Conservation (phyloP, 2,329 filamentous ascomycete genomes). For the Colletotrichum siamense region DNA sequence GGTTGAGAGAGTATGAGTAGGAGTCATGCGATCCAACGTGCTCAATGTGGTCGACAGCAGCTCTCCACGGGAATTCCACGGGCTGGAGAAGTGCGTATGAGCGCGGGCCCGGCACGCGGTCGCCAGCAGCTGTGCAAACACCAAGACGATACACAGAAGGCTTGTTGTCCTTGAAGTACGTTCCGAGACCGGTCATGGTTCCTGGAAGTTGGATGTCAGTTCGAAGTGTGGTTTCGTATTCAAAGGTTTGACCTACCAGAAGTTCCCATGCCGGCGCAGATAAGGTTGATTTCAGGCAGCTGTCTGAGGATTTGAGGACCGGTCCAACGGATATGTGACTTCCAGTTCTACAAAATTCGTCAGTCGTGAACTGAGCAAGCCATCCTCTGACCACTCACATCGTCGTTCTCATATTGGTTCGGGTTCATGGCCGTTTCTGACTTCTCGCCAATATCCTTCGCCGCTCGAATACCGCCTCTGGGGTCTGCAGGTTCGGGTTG, state of each 20-base stretch:
- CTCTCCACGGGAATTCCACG: conserved; percentile 63
- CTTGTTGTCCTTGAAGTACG: conserved; percentile 55
- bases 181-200: conserved; percentile 55
- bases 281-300: conserved; percentile 59
- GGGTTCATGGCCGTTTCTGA: conserved; percentile 54
- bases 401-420: conserved; percentile 62
- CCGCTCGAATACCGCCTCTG: conserved; percentile 57
- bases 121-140: conserved; percentile 62
- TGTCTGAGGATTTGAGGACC: conserved; percentile 63
- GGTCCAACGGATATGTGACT: conserved; percentile 62
- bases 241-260: conserved; percentile 41
- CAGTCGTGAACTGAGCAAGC: background rate
- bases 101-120: conserved; percentile 65
- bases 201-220: conserved; percentile 21
- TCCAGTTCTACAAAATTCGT: conserved; percentile 48
- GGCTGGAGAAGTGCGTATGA: conserved; percentile 53
- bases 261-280: conserved; percentile 64
- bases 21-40: conserved; percentile 61
- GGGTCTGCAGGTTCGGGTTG: conserved; percentile 60
- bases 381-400: conserved; percentile 19
- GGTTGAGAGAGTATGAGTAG: conserved; percentile 55
- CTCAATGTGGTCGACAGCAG: conserved; percentile 59
- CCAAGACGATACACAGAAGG: conserved; percentile 51
- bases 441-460: conserved; percentile 44
- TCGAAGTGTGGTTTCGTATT: background rate